Evolutionary conservation across 192 early-diverging fungal genomes (phyloP).

Genomic region (Dimargaris cristalligena): DNA sequence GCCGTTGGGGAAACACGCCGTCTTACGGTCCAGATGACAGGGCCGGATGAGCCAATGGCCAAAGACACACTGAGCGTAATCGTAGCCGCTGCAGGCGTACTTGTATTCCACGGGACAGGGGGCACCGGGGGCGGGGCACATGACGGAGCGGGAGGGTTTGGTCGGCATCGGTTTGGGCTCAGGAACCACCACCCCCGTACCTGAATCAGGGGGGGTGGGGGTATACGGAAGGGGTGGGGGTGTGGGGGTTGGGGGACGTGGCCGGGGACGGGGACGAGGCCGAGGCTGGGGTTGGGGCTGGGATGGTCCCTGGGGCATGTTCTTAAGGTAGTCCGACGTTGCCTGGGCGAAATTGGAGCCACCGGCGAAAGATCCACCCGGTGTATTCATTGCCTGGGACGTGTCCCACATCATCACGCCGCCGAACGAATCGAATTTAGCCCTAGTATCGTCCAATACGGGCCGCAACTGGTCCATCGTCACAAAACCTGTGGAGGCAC

Average conservation of each 20-base stretch:
- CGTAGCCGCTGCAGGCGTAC: slow-evolving; percentile 28
- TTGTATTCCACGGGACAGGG: slow-evolving; percentile 21
- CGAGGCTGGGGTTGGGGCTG: slow-evolving; percentile 19
- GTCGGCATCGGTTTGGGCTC: slow-evolving; percentile 25
- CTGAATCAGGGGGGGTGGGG: slow-evolving; percentile 5
- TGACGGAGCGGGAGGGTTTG: slow-evolving; percentile 21
- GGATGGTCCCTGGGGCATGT: slow-evolving; percentile 15
- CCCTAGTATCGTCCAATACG: slow-evolving; percentile 29
- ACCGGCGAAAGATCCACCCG: slow-evolving; percentile 14
- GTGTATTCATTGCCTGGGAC: slow-evolving; percentile 39
- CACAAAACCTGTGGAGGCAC: slow-evolving; percentile 41
- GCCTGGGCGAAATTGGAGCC: not conserved
- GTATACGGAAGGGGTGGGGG: not conserved
- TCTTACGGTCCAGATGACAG: too few species aligned
- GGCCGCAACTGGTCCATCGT: slow-evolving; percentile 24
- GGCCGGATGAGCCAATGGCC: slow-evolving; percentile 28
- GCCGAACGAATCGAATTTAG: slow-evolving; percentile 38
- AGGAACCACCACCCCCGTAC: slow-evolving; percentile 17
- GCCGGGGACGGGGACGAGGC: slow-evolving; percentile 18
- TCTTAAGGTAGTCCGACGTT: not conserved
- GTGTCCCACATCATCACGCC: slow-evolving; percentile 65
- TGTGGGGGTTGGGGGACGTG: slow-evolving; percentile 8
- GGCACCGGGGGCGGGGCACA: slow-evolving; percentile 22
- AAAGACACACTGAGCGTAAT: slow-evolving; percentile 28
- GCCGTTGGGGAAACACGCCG: too few species aligned